A percentile compares a stretch with the other conserved stretches of the same genome.
Conservation (phyloP, 2,329 filamentous ascomycete genomes). For the Neonectria coccinea region DNA sequence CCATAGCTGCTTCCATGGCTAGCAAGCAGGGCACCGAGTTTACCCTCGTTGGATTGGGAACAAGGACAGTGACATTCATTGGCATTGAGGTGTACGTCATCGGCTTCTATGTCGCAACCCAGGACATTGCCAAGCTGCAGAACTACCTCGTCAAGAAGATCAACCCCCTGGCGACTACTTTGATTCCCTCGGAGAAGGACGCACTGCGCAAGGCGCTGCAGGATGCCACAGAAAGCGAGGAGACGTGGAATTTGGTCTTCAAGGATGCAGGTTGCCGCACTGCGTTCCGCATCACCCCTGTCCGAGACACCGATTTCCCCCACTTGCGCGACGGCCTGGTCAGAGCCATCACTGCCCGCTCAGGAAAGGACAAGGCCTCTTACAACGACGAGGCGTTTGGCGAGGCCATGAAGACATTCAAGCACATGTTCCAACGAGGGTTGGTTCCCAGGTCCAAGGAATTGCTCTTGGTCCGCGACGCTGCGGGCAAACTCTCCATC, state of each 20-base stretch:
- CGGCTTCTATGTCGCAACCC: constrained; percentile 88
- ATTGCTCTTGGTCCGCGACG: constrained; percentile 77
- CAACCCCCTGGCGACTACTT: constrained; percentile 81
- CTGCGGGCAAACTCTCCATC: constrained; percentile 73
- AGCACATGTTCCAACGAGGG: constrained; percentile 82
- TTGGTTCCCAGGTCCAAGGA: constrained; percentile 85
- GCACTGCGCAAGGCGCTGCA: constrained; percentile 75
- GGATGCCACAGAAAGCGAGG: constrained; percentile 75
- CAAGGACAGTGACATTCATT: constrained; percentile 90
- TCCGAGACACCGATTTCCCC: constrained; percentile 93
- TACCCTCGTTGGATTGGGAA: constrained; percentile 87
- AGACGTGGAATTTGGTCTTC: constrained; percentile 80
- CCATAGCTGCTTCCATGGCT: constrained; percentile 53
- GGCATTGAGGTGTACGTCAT: constrained; percentile 94
- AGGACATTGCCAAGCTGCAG: constrained; percentile 86
- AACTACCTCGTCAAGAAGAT: constrained; percentile 79
- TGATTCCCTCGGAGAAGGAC: constrained; percentile 85
- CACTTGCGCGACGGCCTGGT: constrained; percentile 94
- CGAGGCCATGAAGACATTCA: constrained; percentile 79
- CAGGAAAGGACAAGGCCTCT: constrained; percentile 64
- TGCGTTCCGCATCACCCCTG: constrained; percentile 85
- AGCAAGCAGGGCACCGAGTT: constrained; percentile 73
- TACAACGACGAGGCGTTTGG: constrained; percentile 82
- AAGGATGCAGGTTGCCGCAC: constrained; percentile 76
- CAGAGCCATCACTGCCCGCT: constrained; percentile 81